Conservation (phyloP, 805 yeast genomes). For the Priceomyces medius region DNA sequence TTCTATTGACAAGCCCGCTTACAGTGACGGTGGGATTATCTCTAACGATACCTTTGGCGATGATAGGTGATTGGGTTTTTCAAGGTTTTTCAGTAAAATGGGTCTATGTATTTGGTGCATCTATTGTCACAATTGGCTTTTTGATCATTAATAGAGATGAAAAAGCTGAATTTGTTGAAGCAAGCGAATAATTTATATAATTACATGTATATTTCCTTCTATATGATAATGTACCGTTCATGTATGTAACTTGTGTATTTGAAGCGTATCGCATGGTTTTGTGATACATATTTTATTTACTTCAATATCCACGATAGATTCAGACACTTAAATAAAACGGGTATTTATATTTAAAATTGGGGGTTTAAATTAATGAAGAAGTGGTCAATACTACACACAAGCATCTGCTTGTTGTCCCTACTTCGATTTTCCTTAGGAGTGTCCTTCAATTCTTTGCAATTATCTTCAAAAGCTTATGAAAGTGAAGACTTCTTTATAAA, state of each 20-base stretch:
- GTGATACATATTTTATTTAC: too few species aligned
- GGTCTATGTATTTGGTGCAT: slow-evolving; percentile 76
- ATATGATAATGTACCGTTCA: too few species aligned
- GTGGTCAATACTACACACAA: neutral
- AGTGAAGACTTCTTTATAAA: slow-evolving; percentile 38
- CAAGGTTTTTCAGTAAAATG: slow-evolving; percentile 61
- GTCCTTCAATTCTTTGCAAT: slow-evolving; percentile 1
- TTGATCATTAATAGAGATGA: slow-evolving; percentile 80
- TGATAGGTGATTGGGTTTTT: slow-evolving; percentile 82
- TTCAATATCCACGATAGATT: too few species aligned
- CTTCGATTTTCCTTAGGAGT: neutral
- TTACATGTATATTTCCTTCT: neutral
- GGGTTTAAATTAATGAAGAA: neutral
- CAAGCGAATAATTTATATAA: neutral
- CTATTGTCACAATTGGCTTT: slow-evolving; percentile 76
- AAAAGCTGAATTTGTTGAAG: slow-evolving; percentile 49
- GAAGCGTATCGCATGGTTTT: too few species aligned
- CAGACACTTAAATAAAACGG: too few species aligned
- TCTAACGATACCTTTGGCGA: slow-evolving; percentile 90
- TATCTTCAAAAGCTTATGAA: slow-evolving; percentile 5
- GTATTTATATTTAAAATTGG: too few species aligned
- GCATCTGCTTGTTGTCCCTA: neutral
- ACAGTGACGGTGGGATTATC: slow-evolving; percentile 95
- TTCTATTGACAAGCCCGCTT: slow-evolving; percentile 87
- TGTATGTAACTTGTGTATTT: too few species aligned